Evolutionary conservation across 2,329 filamentous ascomycete species (phyloP), one percentile per base, ranked within the genome.

Genomic region (Sporothrix dimorphospora): DNA sequence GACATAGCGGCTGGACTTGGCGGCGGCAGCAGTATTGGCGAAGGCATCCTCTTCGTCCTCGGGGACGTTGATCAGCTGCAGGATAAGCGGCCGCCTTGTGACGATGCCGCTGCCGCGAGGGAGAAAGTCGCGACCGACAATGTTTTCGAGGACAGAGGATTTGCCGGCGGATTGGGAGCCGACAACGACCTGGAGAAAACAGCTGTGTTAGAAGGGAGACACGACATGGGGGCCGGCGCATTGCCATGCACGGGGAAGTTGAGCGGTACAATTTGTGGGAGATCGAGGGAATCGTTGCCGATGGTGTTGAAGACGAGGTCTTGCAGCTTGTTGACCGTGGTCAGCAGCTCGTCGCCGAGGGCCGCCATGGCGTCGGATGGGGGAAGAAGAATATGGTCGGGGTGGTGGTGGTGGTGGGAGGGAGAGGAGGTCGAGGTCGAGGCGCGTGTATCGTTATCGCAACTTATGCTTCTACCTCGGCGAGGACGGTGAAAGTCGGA

Each of bases 261-360:
- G 19, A 24, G 14, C n/a, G 90, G 80, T 90, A 98, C 96, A 87
- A 99, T 99, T 85, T 99, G 96, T 73, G 96, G 96, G 72, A 99
- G 86, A 83, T 99, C 96, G 74, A 99, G 88, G 70, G 95, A 98
- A 83, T 99, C 96, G 85, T 94, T 98, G 83, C 96, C 96, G 82
- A 99, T 99, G 77, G 96, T 99, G 85, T 99, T 99, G 87, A 99
- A 99, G 79, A 99, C 96, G 80, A 99, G 85, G 83, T 98, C 96
- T 83, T 99, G 96, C 79, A 99, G 88, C 87, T 97, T 97, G 87
- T 99, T 99, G 85, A 99, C 96, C 76, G 94, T 97, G 78, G 89
- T 90, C 81, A 99, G 89, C 83, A 99, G 86, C 83, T 99, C 94
- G 83, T 99, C 96, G 80, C 96, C 95, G 79, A 99, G 90, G 79